Evolutionary conservation across 2,329 filamentous ascomycete species (phyloP), one percentile per base, ranked within the genome.

Genomic region (Colletotrichum phormii): DNA sequence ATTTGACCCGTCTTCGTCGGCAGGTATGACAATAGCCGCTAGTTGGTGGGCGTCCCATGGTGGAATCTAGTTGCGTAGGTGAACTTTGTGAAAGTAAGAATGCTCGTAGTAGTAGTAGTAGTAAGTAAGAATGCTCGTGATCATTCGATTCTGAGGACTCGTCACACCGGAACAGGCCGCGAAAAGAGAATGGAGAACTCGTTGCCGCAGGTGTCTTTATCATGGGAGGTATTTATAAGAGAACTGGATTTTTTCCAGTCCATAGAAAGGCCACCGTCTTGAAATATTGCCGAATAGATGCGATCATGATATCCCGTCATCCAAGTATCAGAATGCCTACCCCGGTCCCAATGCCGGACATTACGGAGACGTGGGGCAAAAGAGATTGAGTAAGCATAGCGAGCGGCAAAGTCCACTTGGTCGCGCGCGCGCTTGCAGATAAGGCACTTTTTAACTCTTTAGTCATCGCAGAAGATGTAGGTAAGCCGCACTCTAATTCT

Each of bases 1-100:
- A 71, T 31, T 67, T 71, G 9, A 71, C 68, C 22, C 68, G 31
- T 11, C 68, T 67, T 9, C 57, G 55, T n/a, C 68, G 46, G 8
- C 64, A 71, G 29, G 68, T 71, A 22, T 67, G 68, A 8, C 68
- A 71, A 42, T 71, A 71, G 33, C 68, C 68, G 46, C 68, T 71
- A 3, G 54, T 55, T 5, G 68, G 68, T 12, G 64, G 35, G 18
- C 68, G 68, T 9, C 68, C 64, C 68, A 71, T 71, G 2, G 15
- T 15, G 5, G 18, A 18, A 46, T 8, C 2, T n/a, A 9, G 18
- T 18, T 9, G 6, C 26, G 26, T 29, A 7, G 42, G 18, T 46
- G 7, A 46, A 46, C 13, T 15, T 15, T 42, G 33, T 42, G 13
- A 5, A 15, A 42, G 1, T 42, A 3, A 29, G 26, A 29, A 42